These are phyloP conservation scores for Zarea fungicola DNA, from an alignment of 2,329 filamentous ascomycete genomes.

Conservation along the genomic window DNA sequence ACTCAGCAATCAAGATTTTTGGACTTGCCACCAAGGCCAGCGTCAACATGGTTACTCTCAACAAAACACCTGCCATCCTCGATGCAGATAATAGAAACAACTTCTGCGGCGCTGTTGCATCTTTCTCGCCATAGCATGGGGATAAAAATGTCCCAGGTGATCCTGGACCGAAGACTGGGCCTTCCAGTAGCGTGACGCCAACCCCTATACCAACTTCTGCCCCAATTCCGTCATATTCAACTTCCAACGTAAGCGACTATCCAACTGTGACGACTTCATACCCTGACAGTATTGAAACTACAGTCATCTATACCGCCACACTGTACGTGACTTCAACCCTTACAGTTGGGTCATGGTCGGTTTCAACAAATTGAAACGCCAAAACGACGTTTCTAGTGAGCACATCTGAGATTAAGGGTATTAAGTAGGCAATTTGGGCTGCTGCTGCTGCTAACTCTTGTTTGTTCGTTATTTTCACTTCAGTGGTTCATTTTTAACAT, in stretches of 20 bases:
- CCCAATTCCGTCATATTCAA: background rate
- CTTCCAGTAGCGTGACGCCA: background rate
- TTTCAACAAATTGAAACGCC: too few species aligned
- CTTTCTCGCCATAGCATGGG: slow-evolving; percentile 33
- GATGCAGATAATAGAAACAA: slow-evolving; percentile 60
- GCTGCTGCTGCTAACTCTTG: slow-evolving; percentile 2
- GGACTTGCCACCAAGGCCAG: slow-evolving; percentile 71
- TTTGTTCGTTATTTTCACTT: slow-evolving; percentile 14
- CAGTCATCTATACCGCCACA: slow-evolving; percentile 19
- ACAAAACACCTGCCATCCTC: slow-evolving; percentile 48
- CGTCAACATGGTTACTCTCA: slow-evolving; percentile 64
- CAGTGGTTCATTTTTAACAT: slow-evolving; percentile 17
- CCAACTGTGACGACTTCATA: background rate
- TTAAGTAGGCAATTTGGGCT: background rate
- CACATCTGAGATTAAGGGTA: background rate
- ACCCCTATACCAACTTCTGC: background rate
- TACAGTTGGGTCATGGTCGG: too few species aligned
- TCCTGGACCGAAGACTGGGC: slow-evolving; percentile 3
- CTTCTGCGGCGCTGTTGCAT: slow-evolving; percentile 57
- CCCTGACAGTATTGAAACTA: slow-evolving; percentile 14
- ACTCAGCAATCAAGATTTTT: slow-evolving; percentile 60
- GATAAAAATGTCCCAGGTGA: background rate
- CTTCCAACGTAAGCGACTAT: slow-evolving; percentile 3
- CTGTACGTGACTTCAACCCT: slow-evolving; percentile 16
- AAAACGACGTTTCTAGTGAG: background rate